Evolutionary conservation across 768 basidiomycete species (phyloP), one percentile per base, ranked within the genome.

Genomic region (Lactarius indigo): DNA sequence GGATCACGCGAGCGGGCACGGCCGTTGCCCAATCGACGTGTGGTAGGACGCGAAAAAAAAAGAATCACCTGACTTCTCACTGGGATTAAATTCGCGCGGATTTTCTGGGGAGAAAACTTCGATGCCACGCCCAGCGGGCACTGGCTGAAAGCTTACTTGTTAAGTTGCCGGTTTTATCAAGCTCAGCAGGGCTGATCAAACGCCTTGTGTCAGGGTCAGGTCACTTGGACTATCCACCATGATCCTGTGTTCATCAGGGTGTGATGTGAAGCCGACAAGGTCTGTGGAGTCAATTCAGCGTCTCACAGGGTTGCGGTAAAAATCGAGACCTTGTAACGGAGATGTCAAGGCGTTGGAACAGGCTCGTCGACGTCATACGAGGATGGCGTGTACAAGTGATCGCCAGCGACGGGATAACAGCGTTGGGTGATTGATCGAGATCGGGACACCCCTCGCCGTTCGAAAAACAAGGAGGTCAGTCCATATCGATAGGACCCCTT

Each of bases 1-100:
- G 66, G 58, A 57, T 63, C 66, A 67, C 66, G 59, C 62, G 62
- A 67, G 47, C 23, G 26, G 41, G 47, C 23, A 52, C 20, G 47
- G 37, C 61, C 61, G 18, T 26, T 67, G 7, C 10, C 50, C 61
- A 42, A 63, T 59, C 57, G 57, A 61, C 55, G 56, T 33, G 33
- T n/a, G 26, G 23, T 44, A 57, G 57, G 39, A 39, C 1, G 52
- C 39, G n/a, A 59, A 58, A 33, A 52, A 31, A 61, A 60, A 35
- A 33, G 60, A 57, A 62, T 37, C 44, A 54, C 57, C 39, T 57
- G 50, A 39, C 56, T 50, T 61, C 64, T 30, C 50, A 62, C 42
- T 56, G 59, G 57, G 47, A 59, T 59, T 64, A 31, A 59, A 59
- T 59, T 64, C 30, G 41, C 33, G 30, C 41, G 6, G 58, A 35